Evolutionary conservation across 805 yeast genomes (phyloP), one percentile per base, ranked within the genome.

Genomic region (Monosporozyma solicola): DNA sequence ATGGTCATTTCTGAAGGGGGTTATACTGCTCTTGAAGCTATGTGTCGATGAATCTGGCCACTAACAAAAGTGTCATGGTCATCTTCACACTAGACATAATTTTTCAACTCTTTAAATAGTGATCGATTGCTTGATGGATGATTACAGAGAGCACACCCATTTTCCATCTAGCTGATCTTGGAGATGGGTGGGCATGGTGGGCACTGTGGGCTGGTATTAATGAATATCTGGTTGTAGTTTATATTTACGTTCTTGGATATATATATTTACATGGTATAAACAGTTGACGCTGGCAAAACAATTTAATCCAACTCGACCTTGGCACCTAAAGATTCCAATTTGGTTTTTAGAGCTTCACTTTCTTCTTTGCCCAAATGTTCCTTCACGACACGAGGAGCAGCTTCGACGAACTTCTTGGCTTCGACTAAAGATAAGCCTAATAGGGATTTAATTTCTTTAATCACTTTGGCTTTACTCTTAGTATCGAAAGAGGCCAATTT

Each of bases 331-430:
- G 82, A 94, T 76, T 94, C 99, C 68, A 94, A 79, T 57, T 95
- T 83, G 56, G 87, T 78, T 78, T 94, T 92, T 70, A 94, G 85
- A 80, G 91, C 90, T 66, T 92, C 97, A 60, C 98, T 98, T 65
- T 94, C 99, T 69, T 88, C 99, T 79, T 94, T 94, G 57, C 95
- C 85, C 56, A 94, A 90, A 64, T 90, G 89, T 64, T 94, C 99
- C 77, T 94, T 94, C 72, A 94, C 78, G 47, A 87, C 77, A 79
- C 94, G 94, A 63, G 99, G 99, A 57, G 99, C 98, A 64, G 89
- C 74, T 77, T 94, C 99, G 54, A 94, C 99, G 61, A 94, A 87
- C 76, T 94, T 94, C 83, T 94, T 94, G 57, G 97, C 87, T 70
- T 94, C 98, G 56, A 94, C 99, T 62, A 94, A 79, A 6, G 96